Base-by-base conservation (phyloP, 2,329 filamentous ascomycete species). In the Cytospora piceae region DNA sequence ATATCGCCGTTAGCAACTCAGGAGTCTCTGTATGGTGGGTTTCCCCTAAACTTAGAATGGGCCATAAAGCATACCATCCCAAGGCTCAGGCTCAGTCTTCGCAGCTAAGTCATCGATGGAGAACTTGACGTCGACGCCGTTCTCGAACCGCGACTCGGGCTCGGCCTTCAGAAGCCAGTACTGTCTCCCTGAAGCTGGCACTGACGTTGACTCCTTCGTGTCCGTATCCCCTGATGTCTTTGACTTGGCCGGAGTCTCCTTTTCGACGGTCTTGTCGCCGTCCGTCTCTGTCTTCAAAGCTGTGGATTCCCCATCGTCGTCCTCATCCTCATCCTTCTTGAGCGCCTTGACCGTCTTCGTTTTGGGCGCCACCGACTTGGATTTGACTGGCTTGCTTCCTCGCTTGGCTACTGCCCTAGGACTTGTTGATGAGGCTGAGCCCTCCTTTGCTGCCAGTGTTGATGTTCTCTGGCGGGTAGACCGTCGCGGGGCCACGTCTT, bases 91-190 rank as follows among this genome's bases (percentile, higher is more conserved):
- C 72, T 86, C 84, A 0, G 82, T 87, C 72, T 87, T 90, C 0
- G 86, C 85, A 17, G 85, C 84, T 42, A 99, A 79, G 75, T 98
- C 94, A 72, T 98, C 93, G 72, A 99, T 97, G 0, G 93, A 96
- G 78, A 98, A 99, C 70, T 88, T 90, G 55, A 97, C 92, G 74
- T 98, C 94, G 59, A 91, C 82, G 0, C 93, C 94, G 63, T 93
- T 94, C 75, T 96, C 93, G 20, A 93, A 80, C 7, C 95, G 90
- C 4, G 93, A 87, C 72, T 96, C 91, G 0, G 95, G 94, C 78
- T 99, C 91, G 0, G 92, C 91, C 79, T 94, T 95, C 84, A 95
- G 85, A 37, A 95, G 83, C 91, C 91, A 94, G 77, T 90, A 93
- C 77, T 75, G 75, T 64, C 67, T 74, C 14, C 46, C 46, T 8